phyloP scores from a whole-genome alignment of 2,329 filamentous ascomycete genomes.

The Cladophialophora yegresii region DNA sequence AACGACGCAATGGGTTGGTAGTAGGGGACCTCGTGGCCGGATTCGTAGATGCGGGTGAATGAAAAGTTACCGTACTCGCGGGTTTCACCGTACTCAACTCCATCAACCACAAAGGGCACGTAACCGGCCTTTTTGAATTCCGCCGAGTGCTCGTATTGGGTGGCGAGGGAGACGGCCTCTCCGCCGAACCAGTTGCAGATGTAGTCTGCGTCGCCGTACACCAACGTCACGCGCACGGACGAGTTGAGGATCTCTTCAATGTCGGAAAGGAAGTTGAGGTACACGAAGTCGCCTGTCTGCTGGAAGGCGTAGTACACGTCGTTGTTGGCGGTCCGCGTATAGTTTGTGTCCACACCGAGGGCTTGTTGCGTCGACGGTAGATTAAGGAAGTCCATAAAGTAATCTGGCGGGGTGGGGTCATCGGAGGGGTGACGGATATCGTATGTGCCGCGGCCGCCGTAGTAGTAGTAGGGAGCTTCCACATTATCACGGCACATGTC shows the following conservation, averaged over 20 bases:
- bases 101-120: constrained; percentile 68
- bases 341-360: constrained; percentile 63
- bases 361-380: constrained; percentile 56
- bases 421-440: constrained; percentile 60
- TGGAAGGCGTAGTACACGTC: constrained; percentile 54
- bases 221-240: constrained; percentile 66
- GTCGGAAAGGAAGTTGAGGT: constrained; percentile 61
- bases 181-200: constrained; percentile 67
- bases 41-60: constrained; percentile 67
- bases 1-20: constrained; percentile 64
- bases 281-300: constrained; percentile 62
- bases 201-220: constrained; percentile 66
- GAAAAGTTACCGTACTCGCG: constrained; percentile 75
- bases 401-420: constrained; percentile 65
- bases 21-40: constrained; percentile 64
- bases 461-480: constrained; percentile 58
- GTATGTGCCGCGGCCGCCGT: constrained; percentile 59
- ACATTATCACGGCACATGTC: constrained; percentile 61
- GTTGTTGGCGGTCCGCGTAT: constrained; percentile 49
- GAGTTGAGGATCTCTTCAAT: constrained; percentile 62
- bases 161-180: constrained; percentile 67
- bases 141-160: constrained; percentile 55
- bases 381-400: constrained; percentile 65
- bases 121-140: constrained; percentile 70
- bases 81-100: constrained; percentile 68